phyloP scores from a whole-genome alignment of 2,329 filamentous ascomycete species.

The Aspergillus glaucus region DNA sequence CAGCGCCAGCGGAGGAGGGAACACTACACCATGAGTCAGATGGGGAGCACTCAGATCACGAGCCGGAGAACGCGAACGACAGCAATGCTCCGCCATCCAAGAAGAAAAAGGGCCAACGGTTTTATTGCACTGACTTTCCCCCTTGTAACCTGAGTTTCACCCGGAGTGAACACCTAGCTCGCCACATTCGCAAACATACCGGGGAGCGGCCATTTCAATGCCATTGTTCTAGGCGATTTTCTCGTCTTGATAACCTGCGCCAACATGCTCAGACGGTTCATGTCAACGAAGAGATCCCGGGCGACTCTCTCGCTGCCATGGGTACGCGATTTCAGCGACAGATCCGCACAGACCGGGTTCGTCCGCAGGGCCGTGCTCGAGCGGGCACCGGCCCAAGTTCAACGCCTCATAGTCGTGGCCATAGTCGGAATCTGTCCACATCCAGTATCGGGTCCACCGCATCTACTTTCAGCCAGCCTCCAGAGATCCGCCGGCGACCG shows the following conservation, averaged over 20 bases:
- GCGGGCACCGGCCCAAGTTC: conserved; percentile 72
- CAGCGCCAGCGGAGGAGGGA: conserved; percentile 27
- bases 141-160: conserved; percentile 94
- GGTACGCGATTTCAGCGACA: conserved; percentile 89
- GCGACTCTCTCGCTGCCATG: conserved; percentile 85
- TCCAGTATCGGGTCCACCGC: conserved; percentile 76
- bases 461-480: conserved; percentile 58
- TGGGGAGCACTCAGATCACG: conserved; percentile 63
- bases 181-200: conserved; percentile 97
- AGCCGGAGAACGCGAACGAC: conserved; percentile 55
- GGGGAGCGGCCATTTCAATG: conserved; percentile 95
- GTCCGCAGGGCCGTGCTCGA: conserved; percentile 67
- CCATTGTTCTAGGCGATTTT: conserved; percentile 89
- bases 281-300: conserved; percentile 93
- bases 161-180: conserved; percentile 85
- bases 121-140: conserved; percentile 92
- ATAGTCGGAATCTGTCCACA: conserved; percentile 76
- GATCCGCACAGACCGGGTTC: conserved; percentile 77
- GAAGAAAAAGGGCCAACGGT: conserved; percentile 94
- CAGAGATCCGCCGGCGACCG: conserved; percentile 65
- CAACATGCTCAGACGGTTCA: conserved; percentile 98
- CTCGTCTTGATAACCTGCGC: conserved; percentile 84
- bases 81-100: conserved; percentile 66
- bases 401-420: conserved; percentile 65
- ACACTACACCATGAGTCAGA: conserved; percentile 57